phyloP scores from a whole-genome alignment of 192 early-diverging fungal species.

The Coemansia sp. region DNA sequence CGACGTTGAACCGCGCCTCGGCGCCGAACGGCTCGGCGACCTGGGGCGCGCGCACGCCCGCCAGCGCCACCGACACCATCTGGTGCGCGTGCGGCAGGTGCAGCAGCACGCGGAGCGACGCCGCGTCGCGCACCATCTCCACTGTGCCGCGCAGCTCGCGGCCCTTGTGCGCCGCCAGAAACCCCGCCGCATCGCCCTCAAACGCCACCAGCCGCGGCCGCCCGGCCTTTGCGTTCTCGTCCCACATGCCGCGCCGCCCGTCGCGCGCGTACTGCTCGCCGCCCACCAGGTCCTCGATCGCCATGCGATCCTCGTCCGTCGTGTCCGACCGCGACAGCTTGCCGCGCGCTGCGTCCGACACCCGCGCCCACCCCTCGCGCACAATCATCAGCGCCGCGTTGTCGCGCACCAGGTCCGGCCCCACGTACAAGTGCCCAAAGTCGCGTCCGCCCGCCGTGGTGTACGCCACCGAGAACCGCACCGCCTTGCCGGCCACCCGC shows the following conservation, averaged over 20 bases:
- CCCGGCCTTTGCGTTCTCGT: slow-evolving; percentile 45
- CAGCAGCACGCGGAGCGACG: slow-evolving; percentile 76
- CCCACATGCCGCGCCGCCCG: slow-evolving; percentile 79
- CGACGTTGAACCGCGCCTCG: slow-evolving; percentile 92
- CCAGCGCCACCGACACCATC: slow-evolving; percentile 68
- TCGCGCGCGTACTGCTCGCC: slow-evolving; percentile 76
- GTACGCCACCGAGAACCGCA: slow-evolving; percentile 71
- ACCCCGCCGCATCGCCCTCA: slow-evolving; percentile 67
- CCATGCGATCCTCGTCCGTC: slow-evolving; percentile 36
- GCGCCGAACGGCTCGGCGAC: slow-evolving; percentile 88
- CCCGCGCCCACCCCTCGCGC: slow-evolving; percentile 84
- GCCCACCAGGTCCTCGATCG: slow-evolving; percentile 56
- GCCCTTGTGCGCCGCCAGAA: slow-evolving; percentile 80
- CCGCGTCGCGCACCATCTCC: slow-evolving; percentile 94
- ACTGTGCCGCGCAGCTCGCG: slow-evolving; percentile 82
- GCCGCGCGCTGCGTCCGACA: slow-evolving; percentile 62
- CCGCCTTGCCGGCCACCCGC: slow-evolving; percentile 86
- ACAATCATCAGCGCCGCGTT: slow-evolving; percentile 76
- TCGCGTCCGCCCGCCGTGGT: slow-evolving; percentile 59
- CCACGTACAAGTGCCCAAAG: slow-evolving; percentile 61
- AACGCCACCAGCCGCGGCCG: slow-evolving; percentile 54
- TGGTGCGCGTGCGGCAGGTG: slow-evolving; percentile 73
- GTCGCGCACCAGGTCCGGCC: slow-evolving; percentile 57
- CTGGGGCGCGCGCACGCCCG: slow-evolving; percentile 83
- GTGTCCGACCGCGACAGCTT: slow-evolving; percentile 36